Percentiles rank a stretch among this genome's conserved stretches.
Evolutionary conservation across 176 grass and related monocot species (phyloP).

Genomic region (Lolium rigidum): DNA sequence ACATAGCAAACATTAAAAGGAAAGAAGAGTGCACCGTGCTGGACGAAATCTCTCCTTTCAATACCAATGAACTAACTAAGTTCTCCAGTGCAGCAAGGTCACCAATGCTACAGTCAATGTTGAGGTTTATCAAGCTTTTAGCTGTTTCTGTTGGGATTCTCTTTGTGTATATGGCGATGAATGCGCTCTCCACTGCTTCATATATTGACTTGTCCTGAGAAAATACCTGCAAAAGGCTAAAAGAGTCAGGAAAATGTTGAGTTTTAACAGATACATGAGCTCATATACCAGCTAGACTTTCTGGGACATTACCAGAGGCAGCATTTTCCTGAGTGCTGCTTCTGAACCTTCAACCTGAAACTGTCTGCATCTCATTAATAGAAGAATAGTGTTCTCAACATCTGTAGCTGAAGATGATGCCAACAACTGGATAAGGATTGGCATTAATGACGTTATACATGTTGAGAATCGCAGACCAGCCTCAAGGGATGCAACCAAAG

Average conservation of each 20-base stretch:
- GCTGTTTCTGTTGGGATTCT: constrained; percentile 87
- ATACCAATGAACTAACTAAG: constrained; percentile 82
- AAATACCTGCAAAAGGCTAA: constrained; percentile 67
- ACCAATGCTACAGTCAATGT: constrained; percentile 77
- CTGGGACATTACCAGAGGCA: constrained; percentile 73
- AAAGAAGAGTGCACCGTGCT: constrained; percentile 63
- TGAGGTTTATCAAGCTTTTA: constrained; percentile 75
- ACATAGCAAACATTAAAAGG: constrained; percentile 16
- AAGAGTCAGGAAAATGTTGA: constrained; percentile 37
- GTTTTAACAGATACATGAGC: neutral
- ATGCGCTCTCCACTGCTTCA: constrained; percentile 96
- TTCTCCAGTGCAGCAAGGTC: constrained; percentile 87
- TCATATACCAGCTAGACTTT: constrained; percentile 36
- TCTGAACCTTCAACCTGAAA: constrained; percentile 99
- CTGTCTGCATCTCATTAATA: constrained; percentile 96
- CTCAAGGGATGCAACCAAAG: constrained; percentile 95
- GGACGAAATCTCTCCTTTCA: constrained; percentile 82
- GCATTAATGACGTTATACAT: constrained; percentile 84
- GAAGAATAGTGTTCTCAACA: constrained; percentile 93
- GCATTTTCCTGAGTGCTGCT: constrained; percentile 82
- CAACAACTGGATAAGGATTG: constrained; percentile 81
- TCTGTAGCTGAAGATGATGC: constrained; percentile 92
- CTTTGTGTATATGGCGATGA: constrained; percentile 81
- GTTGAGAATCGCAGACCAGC: constrained; percentile 84
- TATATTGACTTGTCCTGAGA: constrained; percentile 98